These are phyloP conservation scores for Fusarium sp. DNA, from an alignment of 2,329 filamentous ascomycete species.

Conservation along the genomic window DNA sequence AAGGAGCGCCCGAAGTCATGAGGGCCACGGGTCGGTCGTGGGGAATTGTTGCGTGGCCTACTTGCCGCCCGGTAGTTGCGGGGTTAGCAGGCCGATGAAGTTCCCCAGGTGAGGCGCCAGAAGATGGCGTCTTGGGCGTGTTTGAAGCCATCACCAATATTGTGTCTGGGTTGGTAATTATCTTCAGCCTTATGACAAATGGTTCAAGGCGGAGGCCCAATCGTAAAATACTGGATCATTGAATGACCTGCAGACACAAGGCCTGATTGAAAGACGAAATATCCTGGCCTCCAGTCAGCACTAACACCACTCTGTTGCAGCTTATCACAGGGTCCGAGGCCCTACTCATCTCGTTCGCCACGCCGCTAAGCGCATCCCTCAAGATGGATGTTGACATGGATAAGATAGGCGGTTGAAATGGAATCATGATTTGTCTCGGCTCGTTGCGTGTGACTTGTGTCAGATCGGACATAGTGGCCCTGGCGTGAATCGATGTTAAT, in stretches of 20 bases:
- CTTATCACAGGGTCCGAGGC: background rate
- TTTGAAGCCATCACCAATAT: constrained; percentile 19
- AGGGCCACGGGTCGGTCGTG: constrained; percentile 30
- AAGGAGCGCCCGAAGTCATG: constrained; percentile 39
- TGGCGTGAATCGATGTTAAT: background rate
- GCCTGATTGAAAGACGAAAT: background rate
- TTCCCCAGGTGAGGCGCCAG: constrained; percentile 8
- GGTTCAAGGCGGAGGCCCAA: background rate
- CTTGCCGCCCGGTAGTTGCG: constrained; percentile 11
- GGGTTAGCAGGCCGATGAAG: background rate
- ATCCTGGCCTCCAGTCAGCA: constrained; percentile 8
- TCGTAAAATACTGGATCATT: background rate
- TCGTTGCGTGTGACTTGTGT: background rate
- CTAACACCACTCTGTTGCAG: background rate
- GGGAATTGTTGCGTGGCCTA: constrained; percentile 19
- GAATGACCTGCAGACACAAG: background rate
- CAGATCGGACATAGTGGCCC: background rate
- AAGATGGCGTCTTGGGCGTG: constrained; percentile 12
- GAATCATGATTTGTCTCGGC: background rate
- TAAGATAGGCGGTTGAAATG: background rate
- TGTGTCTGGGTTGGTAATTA: background rate
- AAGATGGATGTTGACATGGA: background rate
- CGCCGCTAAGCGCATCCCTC: background rate
- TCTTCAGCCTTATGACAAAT: background rate
- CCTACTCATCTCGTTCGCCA: background rate